A percentile compares a stretch with the other conserved stretches of the same genome.
Conservation (phyloP, 495 filamentous ascomycete species). For the Poronia punctata region DNA sequence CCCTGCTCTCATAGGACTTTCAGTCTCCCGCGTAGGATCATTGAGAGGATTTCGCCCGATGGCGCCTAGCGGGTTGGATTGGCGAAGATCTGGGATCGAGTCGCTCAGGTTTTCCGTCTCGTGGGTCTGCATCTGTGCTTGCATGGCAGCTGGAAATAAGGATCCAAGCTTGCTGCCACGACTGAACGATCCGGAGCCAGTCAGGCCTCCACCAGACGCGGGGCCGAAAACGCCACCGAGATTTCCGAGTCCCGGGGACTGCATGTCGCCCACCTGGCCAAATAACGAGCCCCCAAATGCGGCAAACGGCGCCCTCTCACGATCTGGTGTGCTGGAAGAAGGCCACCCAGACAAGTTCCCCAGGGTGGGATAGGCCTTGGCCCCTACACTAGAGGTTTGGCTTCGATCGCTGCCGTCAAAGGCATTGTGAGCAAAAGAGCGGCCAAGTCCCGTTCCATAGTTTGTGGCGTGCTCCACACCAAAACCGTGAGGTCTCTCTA, state of each 20-base stretch:
- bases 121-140: slow-evolving; percentile 74
- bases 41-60: slow-evolving; percentile 49
- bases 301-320: slow-evolving; percentile 58
- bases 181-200: slow-evolving; percentile 55
- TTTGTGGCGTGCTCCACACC: slow-evolving; percentile 36
- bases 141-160: slow-evolving; percentile 79
- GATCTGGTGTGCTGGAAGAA: slow-evolving; percentile 66
- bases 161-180: slow-evolving; percentile 79
- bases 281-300: slow-evolving; percentile 72
- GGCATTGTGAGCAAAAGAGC: slow-evolving; percentile 39
- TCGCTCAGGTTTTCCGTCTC: slow-evolving; percentile 45
- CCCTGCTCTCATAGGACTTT: slow-evolving; percentile 53
- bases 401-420: slow-evolving; percentile 77
- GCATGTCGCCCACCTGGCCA: slow-evolving; percentile 60
- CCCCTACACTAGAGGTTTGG: slow-evolving; percentile 78
- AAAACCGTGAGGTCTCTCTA: slow-evolving; percentile 35
- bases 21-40: slow-evolving; percentile 45
- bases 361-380: slow-evolving; percentile 62
- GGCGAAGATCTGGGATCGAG: slow-evolving; percentile 43
- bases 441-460: slow-evolving; percentile 38
- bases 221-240: slow-evolving; percentile 47
- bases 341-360: slow-evolving; percentile 65
- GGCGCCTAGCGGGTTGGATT: slow-evolving; percentile 44
- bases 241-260: slow-evolving; percentile 62
- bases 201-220: slow-evolving; percentile 32